Evolutionary conservation across 176 grass and related monocot species (phyloP).

Genomic region (Sorghum bicolor): Sorghum_bicolor_NCBIv3 NC_012870.2:24901501-24902000

Average conservation of each 20-base stretch:
- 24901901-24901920: conserved; percentile 20
- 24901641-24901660: background rate
- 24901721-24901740: conserved; percentile 21
- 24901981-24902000: background rate
- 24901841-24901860: background rate
- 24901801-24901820: conserved; percentile 24
- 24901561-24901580: no score
- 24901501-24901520: no score
- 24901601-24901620: background rate
- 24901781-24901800: background rate
- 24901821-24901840: background rate
- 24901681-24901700: background rate
- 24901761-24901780: background rate
- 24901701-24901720: background rate
- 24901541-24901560: no score
- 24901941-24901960: conserved; percentile 38
- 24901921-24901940: conserved; percentile 37
- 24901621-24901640: background rate
- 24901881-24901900: background rate
- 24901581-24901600: no score
- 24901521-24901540: no score
- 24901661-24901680: background rate
- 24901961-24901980: background rate
- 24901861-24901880: conserved; percentile 1
- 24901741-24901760: conserved; percentile 3